Conservation (phyloP, 1,139 yeast species). For the Kurtzmaniella quercitrusa region DNA sequence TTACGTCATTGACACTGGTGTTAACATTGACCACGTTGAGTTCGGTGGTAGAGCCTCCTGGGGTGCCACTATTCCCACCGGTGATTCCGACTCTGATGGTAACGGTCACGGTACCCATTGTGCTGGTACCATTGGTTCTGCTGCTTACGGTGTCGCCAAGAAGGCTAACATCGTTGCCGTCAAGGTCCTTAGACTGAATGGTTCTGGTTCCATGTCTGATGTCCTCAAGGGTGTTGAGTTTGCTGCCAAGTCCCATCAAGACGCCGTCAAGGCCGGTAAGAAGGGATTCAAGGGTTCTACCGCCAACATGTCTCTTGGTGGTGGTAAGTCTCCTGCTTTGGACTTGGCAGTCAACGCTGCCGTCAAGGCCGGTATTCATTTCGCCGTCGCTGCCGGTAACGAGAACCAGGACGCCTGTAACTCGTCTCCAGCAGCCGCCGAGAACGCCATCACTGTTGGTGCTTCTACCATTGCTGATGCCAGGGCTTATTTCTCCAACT, state of each 20-base stretch:
- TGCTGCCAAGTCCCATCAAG: conserved; percentile 63
- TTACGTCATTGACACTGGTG: conserved; percentile 91
- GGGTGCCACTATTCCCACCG: conserved; percentile 88
- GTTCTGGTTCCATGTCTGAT: conserved; percentile 78
- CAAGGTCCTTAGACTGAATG: conserved; percentile 71
- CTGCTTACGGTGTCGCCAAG: conserved; percentile 75
- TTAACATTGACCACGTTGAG: conserved; percentile 73
- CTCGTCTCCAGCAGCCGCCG: conserved; percentile 79
- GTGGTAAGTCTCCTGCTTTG: conserved; percentile 78
- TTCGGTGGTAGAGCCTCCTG: conserved; percentile 90
- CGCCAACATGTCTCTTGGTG: conserved; percentile 89
- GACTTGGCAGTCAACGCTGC: conserved; percentile 85
- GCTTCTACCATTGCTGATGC: conserved; percentile 73
- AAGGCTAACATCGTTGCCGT: conserved; percentile 72
- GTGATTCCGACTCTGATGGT: conserved; percentile 81
- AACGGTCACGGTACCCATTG: conserved; percentile 95
- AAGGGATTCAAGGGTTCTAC: conserved; percentile 80
- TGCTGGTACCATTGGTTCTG: conserved; percentile 80
- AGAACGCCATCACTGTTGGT: conserved; percentile 74
- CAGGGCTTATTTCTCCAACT: conserved; percentile 78
- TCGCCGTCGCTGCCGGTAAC: conserved; percentile 89
- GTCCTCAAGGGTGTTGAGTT: conserved; percentile 78
- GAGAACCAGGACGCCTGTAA: conserved; percentile 83
- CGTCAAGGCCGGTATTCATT: conserved; percentile 72
- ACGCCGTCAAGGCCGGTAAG: conserved; percentile 51